phyloP scores from a whole-genome alignment of 345 rosid genomes.

The Citrus sp. region DNA sequence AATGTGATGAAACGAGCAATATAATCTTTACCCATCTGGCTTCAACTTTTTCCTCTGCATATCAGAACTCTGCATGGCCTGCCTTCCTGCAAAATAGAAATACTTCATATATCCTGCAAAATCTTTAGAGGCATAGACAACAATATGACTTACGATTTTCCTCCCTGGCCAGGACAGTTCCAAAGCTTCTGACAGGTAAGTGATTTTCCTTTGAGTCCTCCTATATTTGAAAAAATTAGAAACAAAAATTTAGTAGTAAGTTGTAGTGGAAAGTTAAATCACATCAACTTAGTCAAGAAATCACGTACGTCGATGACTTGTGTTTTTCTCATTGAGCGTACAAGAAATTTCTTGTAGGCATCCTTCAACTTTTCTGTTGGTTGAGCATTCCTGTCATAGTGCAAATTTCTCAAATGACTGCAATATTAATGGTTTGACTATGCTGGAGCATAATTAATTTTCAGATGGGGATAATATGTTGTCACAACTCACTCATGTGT shows the following conservation, averaged over 20 bases:
- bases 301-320: constrained; percentile 43
- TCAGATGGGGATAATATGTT: neutral
- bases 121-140: constrained; percentile 5
- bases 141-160: constrained; percentile 51
- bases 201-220: constrained; percentile 52
- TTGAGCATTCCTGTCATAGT: constrained; percentile 52
- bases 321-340: constrained; percentile 61
- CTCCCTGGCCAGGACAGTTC: constrained; percentile 60
- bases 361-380: constrained; percentile 75
- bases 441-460: neutral
- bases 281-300: constrained; percentile 1
- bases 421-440: too few species aligned
- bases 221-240: constrained; percentile 18
- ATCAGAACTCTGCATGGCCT: constrained; percentile 34
- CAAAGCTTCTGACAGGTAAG: constrained; percentile 65
- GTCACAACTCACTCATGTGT: neutral
- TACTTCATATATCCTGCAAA: constrained; percentile 8
- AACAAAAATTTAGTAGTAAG: neutral
- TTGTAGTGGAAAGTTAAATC: neutral
- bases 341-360: constrained; percentile 67
- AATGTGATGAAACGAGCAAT: neutral
- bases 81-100: constrained; percentile 44
- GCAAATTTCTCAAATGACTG: neutral
- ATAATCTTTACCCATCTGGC: constrained; percentile 44
- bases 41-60: constrained; percentile 44